These are phyloP conservation scores for Kwoniella botswanensis DNA, from an alignment of 768 basidiomycete genomes.

Conservation along the genomic window DNA sequence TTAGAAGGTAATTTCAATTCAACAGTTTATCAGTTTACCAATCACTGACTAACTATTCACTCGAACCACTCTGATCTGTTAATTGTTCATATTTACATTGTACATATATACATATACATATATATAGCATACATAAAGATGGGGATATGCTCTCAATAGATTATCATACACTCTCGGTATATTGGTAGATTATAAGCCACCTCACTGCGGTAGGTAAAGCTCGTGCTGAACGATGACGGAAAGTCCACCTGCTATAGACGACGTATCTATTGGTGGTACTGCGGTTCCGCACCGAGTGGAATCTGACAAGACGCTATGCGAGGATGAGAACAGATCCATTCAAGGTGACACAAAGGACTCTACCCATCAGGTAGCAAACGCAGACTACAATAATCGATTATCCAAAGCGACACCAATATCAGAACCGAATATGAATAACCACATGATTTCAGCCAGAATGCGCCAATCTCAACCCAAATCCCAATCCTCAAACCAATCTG, in stretches of 20 bases:
- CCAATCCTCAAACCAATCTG: background rate
- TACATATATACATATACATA: too few relatives aligned
- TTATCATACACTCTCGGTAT: too few relatives aligned
- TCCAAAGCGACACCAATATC: background rate
- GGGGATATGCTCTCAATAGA: too few relatives aligned
- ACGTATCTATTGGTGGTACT: too few relatives aligned
- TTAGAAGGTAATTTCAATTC: background rate
- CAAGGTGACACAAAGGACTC: background rate
- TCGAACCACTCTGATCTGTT: background rate
- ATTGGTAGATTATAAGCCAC: too few relatives aligned
- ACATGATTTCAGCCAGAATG: too few relatives aligned
- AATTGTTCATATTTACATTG: too few relatives aligned
- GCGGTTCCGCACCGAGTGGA: background rate
- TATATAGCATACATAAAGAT: too few relatives aligned
- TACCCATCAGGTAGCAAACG: too few relatives aligned
- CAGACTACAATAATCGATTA: background rate
- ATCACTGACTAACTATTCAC: background rate
- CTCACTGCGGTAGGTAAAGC: too few relatives aligned
- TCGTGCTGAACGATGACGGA: too few relatives aligned
- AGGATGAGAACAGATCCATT: background rate
- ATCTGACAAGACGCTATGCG: background rate
- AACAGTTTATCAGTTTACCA: slow-evolving; percentile 1
- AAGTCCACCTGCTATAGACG: too few relatives aligned
- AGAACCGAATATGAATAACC: background rate
- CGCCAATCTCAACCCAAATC: background rate